Percentiles rank a stretch among this genome's conserved stretches.
Evolutionary conservation across 2,329 filamentous ascomycete genomes (phyloP).

Genomic region (Cordyceps fumosorosea): DNA sequence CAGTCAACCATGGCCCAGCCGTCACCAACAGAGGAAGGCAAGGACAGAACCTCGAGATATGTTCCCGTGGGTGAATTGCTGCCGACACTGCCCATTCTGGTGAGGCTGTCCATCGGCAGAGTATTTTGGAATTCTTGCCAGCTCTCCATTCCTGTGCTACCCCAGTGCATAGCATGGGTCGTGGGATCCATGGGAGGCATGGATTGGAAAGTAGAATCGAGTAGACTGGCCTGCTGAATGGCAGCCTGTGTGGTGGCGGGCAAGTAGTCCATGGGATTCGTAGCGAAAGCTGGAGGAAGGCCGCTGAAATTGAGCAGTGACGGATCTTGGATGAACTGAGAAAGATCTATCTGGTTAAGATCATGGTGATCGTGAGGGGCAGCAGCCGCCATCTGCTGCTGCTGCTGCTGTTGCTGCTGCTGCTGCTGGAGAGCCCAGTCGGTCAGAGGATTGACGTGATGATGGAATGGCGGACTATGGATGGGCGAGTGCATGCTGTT

Average conservation of each 20-base stretch:
- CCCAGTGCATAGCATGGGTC: slow-evolving; percentile 54
- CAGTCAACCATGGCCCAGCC: slow-evolving; percentile 80
- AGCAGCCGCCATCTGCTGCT: slow-evolving; percentile 20
- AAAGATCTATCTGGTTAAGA: slow-evolving; percentile 39
- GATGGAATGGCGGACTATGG: slow-evolving; percentile 50
- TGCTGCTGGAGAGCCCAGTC: slow-evolving; percentile 57
- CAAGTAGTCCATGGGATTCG: slow-evolving; percentile 53
- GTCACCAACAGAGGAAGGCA: slow-evolving; percentile 75
- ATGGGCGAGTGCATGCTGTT: slow-evolving; percentile 42
- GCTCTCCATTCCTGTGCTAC: slow-evolving; percentile 56
- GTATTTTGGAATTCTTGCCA: slow-evolving; percentile 72
- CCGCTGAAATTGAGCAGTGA: slow-evolving; percentile 50
- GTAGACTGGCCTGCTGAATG: slow-evolving; percentile 50
- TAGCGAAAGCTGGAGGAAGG: slow-evolving; percentile 44
- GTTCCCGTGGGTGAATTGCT: slow-evolving; percentile 42
- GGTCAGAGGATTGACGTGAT: slow-evolving; percentile 45
- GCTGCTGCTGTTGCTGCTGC: slow-evolving; percentile 43
- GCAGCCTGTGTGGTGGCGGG: slow-evolving; percentile 57
- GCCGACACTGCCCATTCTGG: slow-evolving; percentile 35
- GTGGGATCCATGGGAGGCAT: slow-evolving; percentile 52
- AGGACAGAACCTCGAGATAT: slow-evolving; percentile 78
- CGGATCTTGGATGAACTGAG: slow-evolving; percentile 51
- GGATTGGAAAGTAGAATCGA: slow-evolving; percentile 57
- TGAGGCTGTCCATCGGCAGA: slow-evolving; percentile 45
- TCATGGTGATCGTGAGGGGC: slow-evolving; percentile 22